Conservation (phyloP, 768 basidiomycete genomes). For the Suillus clintonianus region DNA sequence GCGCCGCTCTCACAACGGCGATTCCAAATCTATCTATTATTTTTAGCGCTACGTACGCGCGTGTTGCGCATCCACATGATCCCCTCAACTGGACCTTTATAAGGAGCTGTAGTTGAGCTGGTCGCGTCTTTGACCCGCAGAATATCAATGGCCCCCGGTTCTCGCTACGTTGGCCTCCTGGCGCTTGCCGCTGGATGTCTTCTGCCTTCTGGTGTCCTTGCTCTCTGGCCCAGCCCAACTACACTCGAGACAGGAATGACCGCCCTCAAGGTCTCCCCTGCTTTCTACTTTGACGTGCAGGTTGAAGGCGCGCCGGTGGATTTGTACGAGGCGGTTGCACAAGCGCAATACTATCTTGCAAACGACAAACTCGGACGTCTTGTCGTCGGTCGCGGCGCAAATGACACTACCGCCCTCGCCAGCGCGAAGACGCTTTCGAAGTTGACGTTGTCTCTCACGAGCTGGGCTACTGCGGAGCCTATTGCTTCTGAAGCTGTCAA, state of each 20-base stretch:
- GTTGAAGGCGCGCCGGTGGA: conserved; percentile 31
- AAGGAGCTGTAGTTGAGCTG: neutral
- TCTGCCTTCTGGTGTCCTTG: conserved; percentile 7
- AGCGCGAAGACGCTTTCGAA: conserved; percentile 25
- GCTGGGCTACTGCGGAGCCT: conserved; percentile 16
- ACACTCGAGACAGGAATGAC: conserved; percentile 25
- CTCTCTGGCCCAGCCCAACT: conserved; percentile 37
- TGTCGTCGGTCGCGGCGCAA: conserved; percentile 40
- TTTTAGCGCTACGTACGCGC: neutral
- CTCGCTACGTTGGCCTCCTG: conserved; percentile 9
- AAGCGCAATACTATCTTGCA: conserved; percentile 30
- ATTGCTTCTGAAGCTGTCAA: conserved; percentile 39
- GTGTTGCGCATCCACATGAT: neutral
- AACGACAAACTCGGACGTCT: conserved; percentile 42
- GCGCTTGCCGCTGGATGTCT: conserved; percentile 11
- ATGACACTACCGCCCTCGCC: conserved; percentile 28
- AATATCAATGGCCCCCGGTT: conserved; percentile 6
- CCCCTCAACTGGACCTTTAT: neutral
- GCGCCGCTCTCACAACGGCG: conserved; percentile 7
- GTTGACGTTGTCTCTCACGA: conserved; percentile 28
- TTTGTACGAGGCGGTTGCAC: conserved; percentile 34
- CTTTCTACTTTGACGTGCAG: conserved; percentile 30
- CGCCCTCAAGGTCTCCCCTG: conserved; percentile 23
- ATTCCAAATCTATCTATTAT: neutral
- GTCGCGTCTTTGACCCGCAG: neutral